Percentiles rank a stretch among this genome's conserved stretches.
Evolutionary conservation across 805 yeast species (phyloP).

Genomic region (Komagataella kurtzmanii): DNA sequence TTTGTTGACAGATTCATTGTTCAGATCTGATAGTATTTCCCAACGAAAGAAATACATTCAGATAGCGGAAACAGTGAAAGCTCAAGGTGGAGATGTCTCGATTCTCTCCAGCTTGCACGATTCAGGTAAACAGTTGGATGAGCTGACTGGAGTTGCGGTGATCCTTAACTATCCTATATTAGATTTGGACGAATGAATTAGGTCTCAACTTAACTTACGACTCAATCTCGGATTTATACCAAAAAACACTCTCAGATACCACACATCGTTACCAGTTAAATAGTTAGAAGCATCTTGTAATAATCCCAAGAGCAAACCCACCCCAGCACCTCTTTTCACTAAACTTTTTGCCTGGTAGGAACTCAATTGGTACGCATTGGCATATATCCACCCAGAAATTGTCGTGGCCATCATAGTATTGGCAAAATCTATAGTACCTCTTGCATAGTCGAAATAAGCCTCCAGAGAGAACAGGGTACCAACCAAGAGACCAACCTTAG

Average conservation of each 20-base stretch:
- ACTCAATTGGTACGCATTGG: slow-evolving; percentile 28
- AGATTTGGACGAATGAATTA: slow-evolving; percentile 54
- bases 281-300: slow-evolving; percentile 52
- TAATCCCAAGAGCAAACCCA: slow-evolving; percentile 52
- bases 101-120: slow-evolving; percentile 80
- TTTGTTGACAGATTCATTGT: slow-evolving; percentile 67
- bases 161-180: slow-evolving; percentile 73
- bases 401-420: slow-evolving; percentile 50
- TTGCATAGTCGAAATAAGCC: slow-evolving; percentile 38
- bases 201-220: slow-evolving; percentile 3
- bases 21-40: slow-evolving; percentile 62
- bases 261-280: slow-evolving; percentile 45
- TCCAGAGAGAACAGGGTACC: slow-evolving; percentile 46
- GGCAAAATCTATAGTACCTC: slow-evolving; percentile 43
- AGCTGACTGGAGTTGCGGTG: slow-evolving; percentile 85
- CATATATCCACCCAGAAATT: slow-evolving; percentile 37
- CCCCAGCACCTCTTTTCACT: slow-evolving; percentile 34
- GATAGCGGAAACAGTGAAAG: slow-evolving; percentile 54
- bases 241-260: slow-evolving; percentile 34
- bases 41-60: slow-evolving; percentile 57
- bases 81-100: slow-evolving; percentile 62
- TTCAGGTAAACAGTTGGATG: slow-evolving; percentile 80
- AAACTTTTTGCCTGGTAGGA: slow-evolving; percentile 26
- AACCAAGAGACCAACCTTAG: slow-evolving; percentile 29
- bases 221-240: neutral